Percentiles rank a stretch among this genome's conserved stretches.
These are phyloP conservation scores for Galerina sulciceps DNA, from an alignment of 768 basidiomycete species.

Conservation along the genomic window DNA sequence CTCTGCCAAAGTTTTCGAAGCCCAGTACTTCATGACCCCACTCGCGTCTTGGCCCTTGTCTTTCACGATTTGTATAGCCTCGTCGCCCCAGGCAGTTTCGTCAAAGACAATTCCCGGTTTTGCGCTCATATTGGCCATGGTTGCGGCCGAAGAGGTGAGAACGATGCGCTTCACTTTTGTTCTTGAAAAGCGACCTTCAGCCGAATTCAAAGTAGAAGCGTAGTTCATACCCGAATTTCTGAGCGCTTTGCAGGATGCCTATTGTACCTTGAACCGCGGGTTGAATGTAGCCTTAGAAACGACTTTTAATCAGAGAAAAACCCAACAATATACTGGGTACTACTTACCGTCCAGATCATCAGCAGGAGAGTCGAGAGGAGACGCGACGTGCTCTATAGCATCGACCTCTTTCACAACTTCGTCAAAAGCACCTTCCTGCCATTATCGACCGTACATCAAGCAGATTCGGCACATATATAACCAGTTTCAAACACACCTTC, in stretches of 20 bases:
- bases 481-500: slow-evolving; percentile 23
- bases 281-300: slow-evolving; percentile 55
- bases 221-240: slow-evolving; percentile 50
- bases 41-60: slow-evolving; percentile 51
- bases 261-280: slow-evolving; percentile 78
- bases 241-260: slow-evolving; percentile 60
- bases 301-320: neutral
- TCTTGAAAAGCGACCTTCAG: slow-evolving; percentile 22
- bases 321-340: neutral
- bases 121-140: slow-evolving; percentile 37
- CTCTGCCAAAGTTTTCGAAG: slow-evolving; percentile 72
- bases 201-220: neutral
- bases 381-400: slow-evolving; percentile 71
- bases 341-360: slow-evolving; percentile 42
- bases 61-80: slow-evolving; percentile 45
- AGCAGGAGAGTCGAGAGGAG: slow-evolving; percentile 55
- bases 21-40: slow-evolving; percentile 51
- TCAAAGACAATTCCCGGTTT: slow-evolving; percentile 34
- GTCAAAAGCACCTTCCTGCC: slow-evolving; percentile 71
- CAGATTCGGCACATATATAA: neutral
- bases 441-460: too few relatives aligned
- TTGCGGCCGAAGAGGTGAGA: slow-evolving; percentile 65
- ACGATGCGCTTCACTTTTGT: slow-evolving; percentile 66
- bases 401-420: slow-evolving; percentile 78
- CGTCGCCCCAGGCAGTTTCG: slow-evolving; percentile 68